Evolutionary conservation across 2,329 filamentous ascomycete genomes (phyloP).

Genomic region (Thielaviopsis punctulata): DNA sequence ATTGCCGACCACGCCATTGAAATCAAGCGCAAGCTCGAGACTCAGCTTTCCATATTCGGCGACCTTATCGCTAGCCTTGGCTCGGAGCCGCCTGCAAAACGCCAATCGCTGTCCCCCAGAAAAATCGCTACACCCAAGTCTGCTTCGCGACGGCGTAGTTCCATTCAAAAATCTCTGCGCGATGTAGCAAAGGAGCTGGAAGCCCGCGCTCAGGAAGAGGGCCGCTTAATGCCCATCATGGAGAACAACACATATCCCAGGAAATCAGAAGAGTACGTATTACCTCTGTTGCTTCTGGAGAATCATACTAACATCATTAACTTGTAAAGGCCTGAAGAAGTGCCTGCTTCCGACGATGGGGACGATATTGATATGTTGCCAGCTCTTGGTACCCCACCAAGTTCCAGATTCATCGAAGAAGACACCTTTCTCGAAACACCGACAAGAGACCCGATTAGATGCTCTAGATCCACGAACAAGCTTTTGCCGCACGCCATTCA

Average conservation of each 20-base stretch:
- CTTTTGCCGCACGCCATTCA: not conserved
- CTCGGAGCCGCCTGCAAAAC: conserved; percentile 37
- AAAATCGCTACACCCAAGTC: conserved; percentile 25
- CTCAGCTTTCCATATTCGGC: conserved; percentile 54
- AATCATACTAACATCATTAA: not conserved
- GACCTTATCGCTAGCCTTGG: conserved; percentile 50
- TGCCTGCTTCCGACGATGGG: conserved; percentile 14
- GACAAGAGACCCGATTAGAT: conserved; percentile 4
- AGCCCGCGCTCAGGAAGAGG: conserved; percentile 31
- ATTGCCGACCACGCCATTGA: conserved; percentile 48
- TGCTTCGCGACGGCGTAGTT: conserved; percentile 28
- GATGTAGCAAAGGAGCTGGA: conserved; percentile 39
- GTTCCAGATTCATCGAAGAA: conserved; percentile 40
- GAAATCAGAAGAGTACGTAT: conserved; percentile 47
- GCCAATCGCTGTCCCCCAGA: conserved; percentile 24
- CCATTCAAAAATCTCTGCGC: conserved; percentile 38
- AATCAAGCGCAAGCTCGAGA: conserved; percentile 55
- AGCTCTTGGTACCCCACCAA: conserved; percentile 47
- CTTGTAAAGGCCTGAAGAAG: conserved; percentile 1
- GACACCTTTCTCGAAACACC: conserved; percentile 18
- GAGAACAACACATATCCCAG: conserved; percentile 54
- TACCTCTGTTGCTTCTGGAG: not conserved
- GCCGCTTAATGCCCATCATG: conserved; percentile 46
- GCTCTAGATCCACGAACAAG: conserved; percentile 3
- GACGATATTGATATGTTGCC: conserved; percentile 41